phyloP scores from a whole-genome alignment of 495 filamentous ascomycete species.

The Xylaria cubensis region DNA sequence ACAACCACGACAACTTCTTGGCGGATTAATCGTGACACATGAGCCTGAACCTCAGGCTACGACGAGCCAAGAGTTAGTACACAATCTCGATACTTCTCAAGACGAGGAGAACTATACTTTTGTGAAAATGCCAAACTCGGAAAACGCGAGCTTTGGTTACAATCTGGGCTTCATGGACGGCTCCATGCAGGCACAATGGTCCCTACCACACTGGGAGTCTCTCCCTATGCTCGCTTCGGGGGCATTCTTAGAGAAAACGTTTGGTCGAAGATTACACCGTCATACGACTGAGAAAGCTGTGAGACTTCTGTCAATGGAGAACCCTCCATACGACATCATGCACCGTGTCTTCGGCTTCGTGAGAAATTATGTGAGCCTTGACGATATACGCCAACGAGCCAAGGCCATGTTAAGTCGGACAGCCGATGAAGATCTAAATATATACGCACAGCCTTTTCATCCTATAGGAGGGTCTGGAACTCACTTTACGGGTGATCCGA shows the following conservation, averaged over 20 bases:
- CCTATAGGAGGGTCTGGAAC: conserved; percentile 73
- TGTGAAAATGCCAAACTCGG: conserved; percentile 42
- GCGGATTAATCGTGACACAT: conserved; percentile 27
- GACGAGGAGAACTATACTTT: conserved; percentile 40
- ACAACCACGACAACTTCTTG: conserved; percentile 24
- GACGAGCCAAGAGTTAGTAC: neutral
- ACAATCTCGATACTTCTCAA: neutral
- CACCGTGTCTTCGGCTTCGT: conserved; percentile 71
- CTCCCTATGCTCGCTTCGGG: conserved; percentile 54
- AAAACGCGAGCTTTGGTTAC: conserved; percentile 46
- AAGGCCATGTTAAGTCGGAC: conserved; percentile 46
- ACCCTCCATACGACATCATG: conserved; percentile 56
- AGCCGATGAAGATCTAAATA: conserved; percentile 58
- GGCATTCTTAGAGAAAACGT: conserved; percentile 68
- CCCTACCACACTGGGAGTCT: conserved; percentile 35
- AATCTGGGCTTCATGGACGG: conserved; percentile 24
- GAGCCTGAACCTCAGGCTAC: conserved; percentile 9
- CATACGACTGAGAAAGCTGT: conserved; percentile 68
- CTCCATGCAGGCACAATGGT: conserved; percentile 31
- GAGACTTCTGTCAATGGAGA: conserved; percentile 62
- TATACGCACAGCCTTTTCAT: conserved; percentile 68
- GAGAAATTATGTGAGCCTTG: conserved; percentile 59
- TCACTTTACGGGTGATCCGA: conserved; percentile 52
- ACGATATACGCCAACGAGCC: conserved; percentile 57
- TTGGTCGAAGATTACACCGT: conserved; percentile 74